Evolutionary conservation across 176 grass and related monocot species (phyloP).

Genomic region (Oryza australiensis): DNA sequence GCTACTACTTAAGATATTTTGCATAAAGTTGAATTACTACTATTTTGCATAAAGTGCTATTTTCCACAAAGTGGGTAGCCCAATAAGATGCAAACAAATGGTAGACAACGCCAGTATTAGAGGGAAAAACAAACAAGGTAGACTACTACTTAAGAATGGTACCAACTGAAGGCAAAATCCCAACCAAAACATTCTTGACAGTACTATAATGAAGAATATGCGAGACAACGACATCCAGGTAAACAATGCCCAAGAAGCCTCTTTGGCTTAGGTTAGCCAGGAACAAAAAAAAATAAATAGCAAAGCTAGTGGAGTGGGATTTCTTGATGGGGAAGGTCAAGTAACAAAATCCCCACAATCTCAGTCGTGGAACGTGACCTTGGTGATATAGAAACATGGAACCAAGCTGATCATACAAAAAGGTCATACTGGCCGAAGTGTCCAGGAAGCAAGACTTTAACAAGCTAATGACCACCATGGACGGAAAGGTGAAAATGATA

Average conservation of each 20-base stretch:
- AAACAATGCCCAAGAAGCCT: not conserved
- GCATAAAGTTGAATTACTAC: too few relatives aligned
- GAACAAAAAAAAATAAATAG: conserved; percentile 19
- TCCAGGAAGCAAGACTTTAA: conserved; percentile 8
- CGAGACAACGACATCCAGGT: conserved; percentile 10
- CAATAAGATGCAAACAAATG: not conserved
- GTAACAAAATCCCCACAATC: conserved; percentile 7
- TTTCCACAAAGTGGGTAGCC: not conserved
- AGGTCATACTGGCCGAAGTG: not conserved
- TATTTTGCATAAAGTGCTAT: too few relatives aligned
- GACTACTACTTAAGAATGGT: not conserved
- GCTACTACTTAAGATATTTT: too few relatives aligned
- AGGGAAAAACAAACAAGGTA: not conserved
- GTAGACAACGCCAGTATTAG: not conserved
- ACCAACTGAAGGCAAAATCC: not conserved
- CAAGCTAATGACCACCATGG: conserved; percentile 24
- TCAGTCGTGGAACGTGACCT: not conserved
- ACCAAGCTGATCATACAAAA: not conserved
- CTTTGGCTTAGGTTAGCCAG: not conserved
- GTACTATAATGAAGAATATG: not conserved
- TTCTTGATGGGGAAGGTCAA: conserved; percentile 33
- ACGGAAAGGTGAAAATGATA: conserved; percentile 32
- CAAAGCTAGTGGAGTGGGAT: conserved; percentile 9
- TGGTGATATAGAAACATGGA: not conserved
- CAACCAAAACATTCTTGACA: not conserved